Evolutionary conservation across 2,329 filamentous ascomycete genomes (phyloP).

Genomic region (Diplodia sapinea): DNA sequence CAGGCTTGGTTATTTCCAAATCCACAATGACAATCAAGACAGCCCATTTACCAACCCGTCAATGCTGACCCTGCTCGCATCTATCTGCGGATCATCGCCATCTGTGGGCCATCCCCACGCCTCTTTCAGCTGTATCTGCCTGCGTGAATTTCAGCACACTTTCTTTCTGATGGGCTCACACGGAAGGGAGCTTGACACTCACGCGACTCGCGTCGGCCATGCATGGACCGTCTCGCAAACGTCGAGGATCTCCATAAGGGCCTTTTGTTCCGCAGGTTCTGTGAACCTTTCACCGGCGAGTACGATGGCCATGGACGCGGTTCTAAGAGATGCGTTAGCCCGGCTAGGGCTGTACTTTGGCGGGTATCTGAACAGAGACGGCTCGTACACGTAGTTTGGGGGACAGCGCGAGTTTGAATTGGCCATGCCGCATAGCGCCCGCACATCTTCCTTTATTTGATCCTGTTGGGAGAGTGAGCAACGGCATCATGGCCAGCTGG

Average conservation of each 20-base stretch:
- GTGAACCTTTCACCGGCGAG: slow-evolving; percentile 57
- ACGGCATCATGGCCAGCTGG: not conserved
- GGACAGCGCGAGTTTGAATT: slow-evolving; percentile 62
- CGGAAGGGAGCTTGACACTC: slow-evolving; percentile 33
- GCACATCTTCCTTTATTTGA: slow-evolving; percentile 56
- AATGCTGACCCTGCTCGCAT: slow-evolving; percentile 21
- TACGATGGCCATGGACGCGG: slow-evolving; percentile 43
- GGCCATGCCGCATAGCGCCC: slow-evolving; percentile 64
- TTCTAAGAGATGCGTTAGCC: slow-evolving; percentile 31
- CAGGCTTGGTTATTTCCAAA: not conserved
- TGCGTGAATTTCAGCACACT: not conserved
- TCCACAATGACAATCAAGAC: not conserved
- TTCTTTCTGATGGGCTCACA: too few species aligned
- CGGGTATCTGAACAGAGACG: not conserved
- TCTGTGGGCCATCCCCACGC: slow-evolving; percentile 31
- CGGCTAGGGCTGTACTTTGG: slow-evolving; percentile 16
- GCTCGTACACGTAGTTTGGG: slow-evolving; percentile 58
- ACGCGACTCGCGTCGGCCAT: slow-evolving; percentile 59
- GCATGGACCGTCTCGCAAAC: slow-evolving; percentile 59
- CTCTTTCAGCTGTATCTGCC: slow-evolving; percentile 32
- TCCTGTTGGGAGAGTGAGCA: slow-evolving; percentile 41
- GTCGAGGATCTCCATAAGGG: slow-evolving; percentile 55
- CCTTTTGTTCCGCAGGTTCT: slow-evolving; percentile 55
- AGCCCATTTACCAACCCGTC: slow-evolving; percentile 25
- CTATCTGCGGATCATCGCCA: not conserved